A percentile compares a stretch with the other conserved stretches of the same genome.
phyloP scores from a whole-genome alignment of 495 filamentous ascomycete species.

The Cercophora samala region DNA sequence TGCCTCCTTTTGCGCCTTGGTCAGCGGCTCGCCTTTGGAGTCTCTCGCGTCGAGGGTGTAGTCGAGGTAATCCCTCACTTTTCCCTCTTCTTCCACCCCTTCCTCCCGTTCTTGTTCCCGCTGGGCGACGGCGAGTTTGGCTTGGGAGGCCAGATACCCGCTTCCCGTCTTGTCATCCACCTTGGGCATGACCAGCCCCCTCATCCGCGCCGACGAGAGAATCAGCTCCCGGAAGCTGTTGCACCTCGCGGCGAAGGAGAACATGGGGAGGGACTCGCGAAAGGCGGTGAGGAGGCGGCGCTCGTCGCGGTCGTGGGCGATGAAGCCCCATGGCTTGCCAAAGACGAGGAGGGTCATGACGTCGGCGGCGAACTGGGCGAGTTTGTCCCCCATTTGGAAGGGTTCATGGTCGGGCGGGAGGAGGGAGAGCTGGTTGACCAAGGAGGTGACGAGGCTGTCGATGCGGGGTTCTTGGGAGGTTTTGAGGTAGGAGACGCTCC shows the following conservation, averaged over 20 bases:
- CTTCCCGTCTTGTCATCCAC: background rate
- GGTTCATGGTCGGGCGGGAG: background rate
- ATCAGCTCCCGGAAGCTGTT: background rate
- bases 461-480: constrained; percentile 51
- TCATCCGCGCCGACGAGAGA: background rate
- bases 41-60: background rate
- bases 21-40: background rate
- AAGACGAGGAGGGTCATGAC: constrained; percentile 20
- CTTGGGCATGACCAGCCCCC: constrained; percentile 9
- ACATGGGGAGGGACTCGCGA: constrained; percentile 6
- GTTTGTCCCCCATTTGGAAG: constrained; percentile 6
- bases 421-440: background rate
- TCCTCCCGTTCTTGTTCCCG: constrained; percentile 10
- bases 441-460: constrained; percentile 38
- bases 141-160: background rate
- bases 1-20: constrained; percentile 9
- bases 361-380: constrained; percentile 19
- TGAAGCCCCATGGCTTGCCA: constrained; percentile 13
- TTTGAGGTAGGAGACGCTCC: constrained; percentile 28
- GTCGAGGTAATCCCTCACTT: background rate
- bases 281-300: background rate
- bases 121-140: background rate
- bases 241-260: constrained; percentile 2
- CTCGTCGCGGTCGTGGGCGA: constrained; percentile 15
- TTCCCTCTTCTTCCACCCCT: background rate